phyloP scores from a whole-genome alignment of 306 rosid species.

The Citrullus mucosospermus region DNA sequence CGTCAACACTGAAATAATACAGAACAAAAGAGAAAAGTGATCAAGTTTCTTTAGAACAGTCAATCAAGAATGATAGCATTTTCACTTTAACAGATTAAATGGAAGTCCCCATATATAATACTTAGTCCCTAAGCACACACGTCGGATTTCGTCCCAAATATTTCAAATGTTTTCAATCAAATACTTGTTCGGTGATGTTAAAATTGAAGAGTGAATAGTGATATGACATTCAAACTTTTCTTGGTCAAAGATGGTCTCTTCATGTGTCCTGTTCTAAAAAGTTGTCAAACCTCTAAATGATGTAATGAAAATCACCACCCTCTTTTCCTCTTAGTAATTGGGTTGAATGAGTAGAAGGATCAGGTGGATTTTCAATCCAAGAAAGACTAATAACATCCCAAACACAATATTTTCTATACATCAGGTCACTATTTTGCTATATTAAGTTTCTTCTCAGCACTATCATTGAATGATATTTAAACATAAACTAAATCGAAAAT shows the following conservation, averaged over 20 bases:
- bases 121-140: background rate
- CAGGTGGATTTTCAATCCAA: background rate
- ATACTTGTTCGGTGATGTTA: background rate
- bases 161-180: background rate
- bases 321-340: background rate
- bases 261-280: background rate
- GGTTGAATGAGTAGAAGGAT: background rate
- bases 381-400: background rate
- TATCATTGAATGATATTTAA: background rate
- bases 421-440: background rate
- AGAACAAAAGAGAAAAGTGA: background rate
- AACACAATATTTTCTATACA: background rate
- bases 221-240: background rate
- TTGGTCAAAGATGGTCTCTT: background rate
- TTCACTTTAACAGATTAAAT: background rate
- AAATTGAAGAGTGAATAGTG: background rate
- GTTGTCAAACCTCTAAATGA: background rate
- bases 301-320: background rate
- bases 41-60: background rate
- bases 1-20: slow-evolving; percentile 46
- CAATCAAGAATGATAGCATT: background rate
- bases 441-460: background rate
- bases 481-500: background rate
- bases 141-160: background rate
- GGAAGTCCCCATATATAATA: background rate